Percentiles rank a stretch among this genome's conserved stretches.
Conservation (phyloP, 805 yeast genomes). For the Saturnispora diversa region DNA sequence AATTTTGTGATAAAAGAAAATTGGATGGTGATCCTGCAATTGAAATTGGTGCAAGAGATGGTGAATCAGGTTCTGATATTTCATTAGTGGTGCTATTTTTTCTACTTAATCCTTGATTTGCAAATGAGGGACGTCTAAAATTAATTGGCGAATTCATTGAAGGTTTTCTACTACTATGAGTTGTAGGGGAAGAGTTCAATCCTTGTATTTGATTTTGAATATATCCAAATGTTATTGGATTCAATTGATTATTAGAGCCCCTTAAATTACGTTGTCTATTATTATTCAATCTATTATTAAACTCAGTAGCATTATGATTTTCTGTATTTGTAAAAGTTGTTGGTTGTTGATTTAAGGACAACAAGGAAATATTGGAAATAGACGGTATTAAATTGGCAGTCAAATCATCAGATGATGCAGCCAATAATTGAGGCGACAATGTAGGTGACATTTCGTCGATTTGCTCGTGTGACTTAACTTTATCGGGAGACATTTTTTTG, state of each 20-base stretch:
- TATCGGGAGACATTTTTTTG: background rate
- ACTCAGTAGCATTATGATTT: background rate
- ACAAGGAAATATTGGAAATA: constrained; percentile 30
- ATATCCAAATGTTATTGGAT: constrained; percentile 5
- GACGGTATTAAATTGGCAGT: constrained; percentile 30
- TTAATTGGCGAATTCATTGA: constrained; percentile 15
- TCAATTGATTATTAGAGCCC: background rate
- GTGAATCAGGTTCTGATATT: constrained; percentile 39
- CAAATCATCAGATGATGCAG: constrained; percentile 31
- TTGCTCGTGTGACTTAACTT: constrained; percentile 6
- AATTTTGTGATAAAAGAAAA: constrained; percentile 44
- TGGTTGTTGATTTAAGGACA: constrained; percentile 27
- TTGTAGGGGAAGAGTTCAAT: constrained; percentile 8
- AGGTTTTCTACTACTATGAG: constrained; percentile 12
- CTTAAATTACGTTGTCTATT: background rate
- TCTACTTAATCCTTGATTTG: constrained; percentile 2
- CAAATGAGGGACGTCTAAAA: constrained; percentile 6
- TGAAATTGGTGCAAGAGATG: constrained; percentile 43
- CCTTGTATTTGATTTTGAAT: constrained; percentile 4
- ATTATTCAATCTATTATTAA: background rate
- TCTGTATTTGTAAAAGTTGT: background rate
- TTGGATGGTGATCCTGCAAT: constrained; percentile 49
- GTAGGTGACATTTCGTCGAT: constrained; percentile 4
- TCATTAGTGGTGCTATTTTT: constrained; percentile 10
- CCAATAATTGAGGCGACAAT: constrained; percentile 29